Evolutionary conservation across 768 basidiomycete species (phyloP).

Genomic region (Dacryopinax primogenitus): DNA sequence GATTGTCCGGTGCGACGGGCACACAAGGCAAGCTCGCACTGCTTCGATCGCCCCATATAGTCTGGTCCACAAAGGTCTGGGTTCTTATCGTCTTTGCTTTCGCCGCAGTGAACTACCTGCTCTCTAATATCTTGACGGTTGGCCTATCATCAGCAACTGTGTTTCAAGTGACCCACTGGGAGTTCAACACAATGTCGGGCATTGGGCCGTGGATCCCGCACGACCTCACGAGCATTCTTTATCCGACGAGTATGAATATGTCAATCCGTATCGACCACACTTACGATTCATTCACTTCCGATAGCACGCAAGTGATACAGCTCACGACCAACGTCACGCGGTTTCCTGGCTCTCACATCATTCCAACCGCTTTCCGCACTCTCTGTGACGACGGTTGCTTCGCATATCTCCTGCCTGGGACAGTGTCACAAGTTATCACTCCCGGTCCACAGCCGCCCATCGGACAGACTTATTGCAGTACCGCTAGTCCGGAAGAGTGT

Average conservation of each 20-base stretch:
- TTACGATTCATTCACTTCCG: background rate
- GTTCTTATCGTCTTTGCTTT: background rate
- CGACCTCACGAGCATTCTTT: background rate
- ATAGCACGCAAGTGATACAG: background rate
- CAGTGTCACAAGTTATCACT: background rate
- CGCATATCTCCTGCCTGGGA: background rate
- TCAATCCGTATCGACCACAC: background rate
- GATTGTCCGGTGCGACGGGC: background rate
- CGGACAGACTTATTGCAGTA: background rate
- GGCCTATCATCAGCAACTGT: background rate
- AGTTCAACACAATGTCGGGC: background rate
- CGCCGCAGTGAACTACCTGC: background rate
- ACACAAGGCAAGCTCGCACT: background rate
- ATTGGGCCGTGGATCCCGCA: background rate
- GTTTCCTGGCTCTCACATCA: background rate
- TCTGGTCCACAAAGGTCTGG: background rate
- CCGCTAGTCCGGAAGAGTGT: background rate
- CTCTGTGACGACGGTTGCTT: constrained; percentile 4
- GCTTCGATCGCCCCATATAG: background rate
- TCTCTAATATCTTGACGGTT: background rate
- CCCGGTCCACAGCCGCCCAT: background rate
- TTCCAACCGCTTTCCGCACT: background rate
- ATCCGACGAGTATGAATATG: background rate
- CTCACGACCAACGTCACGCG: background rate
- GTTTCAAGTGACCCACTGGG: background rate